A percentile compares a stretch with the other conserved stretches of the same genome.
Evolutionary conservation across 805 yeast genomes (phyloP).

Genomic region (Kodamaea lidongshanica): DNA sequence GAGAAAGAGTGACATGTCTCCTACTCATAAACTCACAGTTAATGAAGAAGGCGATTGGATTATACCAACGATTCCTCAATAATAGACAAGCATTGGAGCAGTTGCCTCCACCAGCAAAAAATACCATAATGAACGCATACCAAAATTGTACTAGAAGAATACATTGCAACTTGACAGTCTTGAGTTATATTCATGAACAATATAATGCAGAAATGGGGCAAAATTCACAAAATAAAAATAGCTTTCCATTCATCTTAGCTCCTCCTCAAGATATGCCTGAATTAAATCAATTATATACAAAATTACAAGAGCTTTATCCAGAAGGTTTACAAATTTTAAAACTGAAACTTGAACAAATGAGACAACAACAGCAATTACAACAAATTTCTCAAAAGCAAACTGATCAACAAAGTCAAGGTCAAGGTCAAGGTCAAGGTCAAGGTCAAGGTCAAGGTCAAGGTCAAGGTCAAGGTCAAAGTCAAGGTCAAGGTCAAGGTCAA

Average conservation of each 20-base stretch:
- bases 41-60: slow-evolving; percentile 33
- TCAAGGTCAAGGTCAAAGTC: no score
- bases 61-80: slow-evolving; percentile 30
- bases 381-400: no score
- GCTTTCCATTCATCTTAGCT: slow-evolving; percentile 46
- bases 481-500: slow-evolving; percentile 23
- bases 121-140: slow-evolving; percentile 29
- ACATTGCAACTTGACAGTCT: slow-evolving; percentile 37
- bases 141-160: slow-evolving; percentile 36
- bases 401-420: slow-evolving; percentile 30
- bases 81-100: slow-evolving; percentile 30
- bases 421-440: slow-evolving; percentile 17
- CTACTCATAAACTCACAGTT: slow-evolving; percentile 38
- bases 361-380: slow-evolving; percentile 21
- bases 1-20: slow-evolving; percentile 38
- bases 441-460: no score
- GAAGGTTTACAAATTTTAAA: slow-evolving; percentile 44
- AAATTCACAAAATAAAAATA: slow-evolving; percentile 21
- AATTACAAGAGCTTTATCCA: slow-evolving; percentile 45
- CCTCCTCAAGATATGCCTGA: slow-evolving; percentile 56
- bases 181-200: slow-evolving; percentile 33
- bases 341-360: slow-evolving; percentile 35
- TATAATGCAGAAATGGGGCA: slow-evolving; percentile 28
- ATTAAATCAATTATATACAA: slow-evolving; percentile 41
- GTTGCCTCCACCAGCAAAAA: slow-evolving; percentile 27